phyloP scores from a whole-genome alignment of 164 flowering plant species.

The Platanus orientalis region DNA sequence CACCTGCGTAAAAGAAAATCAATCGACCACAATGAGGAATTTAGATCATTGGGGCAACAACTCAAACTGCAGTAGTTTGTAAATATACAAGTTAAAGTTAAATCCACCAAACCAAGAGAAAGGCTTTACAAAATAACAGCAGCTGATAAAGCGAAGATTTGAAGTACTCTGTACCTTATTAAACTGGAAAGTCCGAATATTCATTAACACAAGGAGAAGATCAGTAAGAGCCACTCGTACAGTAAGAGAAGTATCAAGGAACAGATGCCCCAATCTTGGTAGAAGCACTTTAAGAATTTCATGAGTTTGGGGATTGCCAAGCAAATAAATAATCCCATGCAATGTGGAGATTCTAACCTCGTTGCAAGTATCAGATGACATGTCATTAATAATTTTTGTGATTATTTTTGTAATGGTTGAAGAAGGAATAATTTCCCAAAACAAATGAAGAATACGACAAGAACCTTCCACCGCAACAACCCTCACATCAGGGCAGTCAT shows the following conservation, averaged over 20 bases:
- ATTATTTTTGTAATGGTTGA: constrained; percentile 65
- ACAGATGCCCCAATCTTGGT: constrained; percentile 72
- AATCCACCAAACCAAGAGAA: neutral
- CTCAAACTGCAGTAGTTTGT: neutral
- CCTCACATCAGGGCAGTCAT: constrained; percentile 86
- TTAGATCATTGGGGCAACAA: neutral
- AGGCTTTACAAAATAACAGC: constrained; percentile 3
- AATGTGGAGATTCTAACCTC: constrained; percentile 80
- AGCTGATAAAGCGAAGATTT: neutral
- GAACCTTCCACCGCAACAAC: constrained; percentile 90
- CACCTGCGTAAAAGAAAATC: constrained; percentile 46
- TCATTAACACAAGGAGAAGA: constrained; percentile 70
- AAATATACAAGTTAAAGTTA: neutral
- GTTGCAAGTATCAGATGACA: constrained; percentile 56
- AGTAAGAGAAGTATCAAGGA: constrained; percentile 53
- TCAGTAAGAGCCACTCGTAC: constrained; percentile 57
- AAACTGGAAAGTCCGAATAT: constrained; percentile 65
- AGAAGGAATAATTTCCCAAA: constrained; percentile 94
- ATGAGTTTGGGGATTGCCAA: constrained; percentile 93
- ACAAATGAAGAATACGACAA: constrained; percentile 79
- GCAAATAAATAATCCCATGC: constrained; percentile 75
- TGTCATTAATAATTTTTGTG: constrained; percentile 62
- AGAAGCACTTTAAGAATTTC: constrained; percentile 88
- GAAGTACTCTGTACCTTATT: constrained; percentile 54
- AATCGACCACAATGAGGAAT: neutral